These are phyloP conservation scores for Brassica rapa DNA, from an alignment of 345 rosid genomes.

Conservation along the genomic window DNA sequence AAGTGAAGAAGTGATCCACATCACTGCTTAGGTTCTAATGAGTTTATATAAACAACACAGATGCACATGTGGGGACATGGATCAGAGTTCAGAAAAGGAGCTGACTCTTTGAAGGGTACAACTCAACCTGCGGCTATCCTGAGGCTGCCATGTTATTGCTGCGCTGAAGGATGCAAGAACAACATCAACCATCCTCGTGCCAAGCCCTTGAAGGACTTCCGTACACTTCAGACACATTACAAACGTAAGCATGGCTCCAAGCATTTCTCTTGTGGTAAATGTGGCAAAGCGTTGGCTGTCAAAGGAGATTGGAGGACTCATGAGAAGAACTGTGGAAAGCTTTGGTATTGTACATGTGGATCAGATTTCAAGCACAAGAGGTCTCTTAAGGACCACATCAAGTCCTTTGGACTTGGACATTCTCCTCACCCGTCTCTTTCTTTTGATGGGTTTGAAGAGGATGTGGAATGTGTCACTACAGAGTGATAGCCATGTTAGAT, in stretches of 20 bases:
- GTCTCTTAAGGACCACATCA: slow-evolving; percentile 90
- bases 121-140: slow-evolving; percentile 86
- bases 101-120: slow-evolving; percentile 87
- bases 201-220: slow-evolving; percentile 84
- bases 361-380: slow-evolving; percentile 97
- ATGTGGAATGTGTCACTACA: slow-evolving; percentile 37
- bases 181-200: slow-evolving; percentile 93
- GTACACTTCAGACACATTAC: slow-evolving; percentile 98
- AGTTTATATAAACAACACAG: slow-evolving; percentile 37
- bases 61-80: slow-evolving; percentile 99
- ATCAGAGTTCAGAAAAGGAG: slow-evolving; percentile 92
- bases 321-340: slow-evolving; percentile 96
- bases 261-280: slow-evolving; percentile 86
- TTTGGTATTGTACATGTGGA: slow-evolving; percentile 95
- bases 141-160: slow-evolving; percentile 90
- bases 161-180: slow-evolving; percentile 91
- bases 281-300: slow-evolving; percentile 91
- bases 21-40: not conserved
- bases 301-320: slow-evolving; percentile 99
- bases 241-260: slow-evolving; percentile 95
- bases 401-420: slow-evolving; percentile 83
- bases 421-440: slow-evolving; percentile 48
- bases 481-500: slow-evolving; percentile 26
- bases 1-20: not conserved
- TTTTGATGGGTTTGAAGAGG: slow-evolving; percentile 36